These are phyloP conservation scores for Blechomonas ayalai DNA, from an alignment of 208 protist species.

Conservation along the genomic window DNA sequence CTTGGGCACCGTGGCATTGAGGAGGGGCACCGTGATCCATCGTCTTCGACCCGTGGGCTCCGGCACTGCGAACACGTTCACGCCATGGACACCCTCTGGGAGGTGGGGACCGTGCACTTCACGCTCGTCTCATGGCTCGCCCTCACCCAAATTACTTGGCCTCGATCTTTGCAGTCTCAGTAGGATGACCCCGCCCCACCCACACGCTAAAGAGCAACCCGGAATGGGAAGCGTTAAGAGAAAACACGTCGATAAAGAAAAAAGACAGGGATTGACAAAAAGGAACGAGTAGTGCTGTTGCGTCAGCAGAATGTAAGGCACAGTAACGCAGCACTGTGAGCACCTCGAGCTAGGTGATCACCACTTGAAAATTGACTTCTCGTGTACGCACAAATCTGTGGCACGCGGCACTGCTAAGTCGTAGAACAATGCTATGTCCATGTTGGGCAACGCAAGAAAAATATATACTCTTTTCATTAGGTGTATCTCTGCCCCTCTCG, in stretches of 20 bases:
- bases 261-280: not conserved
- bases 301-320: slow-evolving; percentile 1
- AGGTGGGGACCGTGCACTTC: not conserved
- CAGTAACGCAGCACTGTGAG: slow-evolving; percentile 1
- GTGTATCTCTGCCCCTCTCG: no score
- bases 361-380: no score
- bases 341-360: no score
- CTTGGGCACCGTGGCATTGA: slow-evolving; percentile 1
- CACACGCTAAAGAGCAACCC: not conserved
- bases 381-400: no score
- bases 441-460: not conserved
- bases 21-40: not conserved
- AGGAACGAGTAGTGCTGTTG: not conserved
- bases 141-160: not conserved
- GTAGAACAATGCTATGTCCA: not conserved
- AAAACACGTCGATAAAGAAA: slow-evolving; percentile 12
- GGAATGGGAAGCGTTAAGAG: no score
- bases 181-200: not conserved
- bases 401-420: no score
- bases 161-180: no score
- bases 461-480: slow-evolving; percentile 6
- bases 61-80: not conserved
- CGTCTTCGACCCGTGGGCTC: not conserved
- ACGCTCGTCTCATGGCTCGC: not conserved
- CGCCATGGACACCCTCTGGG: not conserved